Evolutionary conservation across 1,139 yeast genomes (phyloP).

Genomic region (Yamadazyma jaroonii): DNA sequence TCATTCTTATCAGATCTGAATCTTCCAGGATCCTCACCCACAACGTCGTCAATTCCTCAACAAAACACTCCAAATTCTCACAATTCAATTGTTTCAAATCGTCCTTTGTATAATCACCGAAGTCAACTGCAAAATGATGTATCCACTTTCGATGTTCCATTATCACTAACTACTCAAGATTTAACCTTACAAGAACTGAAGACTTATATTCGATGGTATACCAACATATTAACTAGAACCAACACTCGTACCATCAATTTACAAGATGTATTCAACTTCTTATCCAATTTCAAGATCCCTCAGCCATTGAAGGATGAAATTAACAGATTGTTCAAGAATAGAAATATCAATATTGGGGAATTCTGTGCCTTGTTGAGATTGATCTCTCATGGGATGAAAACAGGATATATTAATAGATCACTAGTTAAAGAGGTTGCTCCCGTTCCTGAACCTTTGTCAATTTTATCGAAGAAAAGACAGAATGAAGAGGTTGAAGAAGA

Average conservation of each 20-base stretch:
- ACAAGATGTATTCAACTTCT: slow-evolving; percentile 61
- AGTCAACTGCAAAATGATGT: slow-evolving; percentile 3
- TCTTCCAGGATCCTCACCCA: slow-evolving; percentile 4
- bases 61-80: not conserved
- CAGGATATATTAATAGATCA: slow-evolving; percentile 47
- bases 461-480: slow-evolving; percentile 53
- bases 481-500: slow-evolving; percentile 41
- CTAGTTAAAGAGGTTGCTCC: slow-evolving; percentile 53
- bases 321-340: slow-evolving; percentile 44
- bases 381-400: slow-evolving; percentile 54
- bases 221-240: slow-evolving; percentile 59
- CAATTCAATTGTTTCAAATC: not conserved
- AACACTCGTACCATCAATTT: slow-evolving; percentile 55
- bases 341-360: slow-evolving; percentile 67
- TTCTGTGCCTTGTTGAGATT: slow-evolving; percentile 70
- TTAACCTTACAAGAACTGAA: slow-evolving; percentile 62
- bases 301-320: slow-evolving; percentile 42
- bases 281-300: slow-evolving; percentile 58
- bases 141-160: slow-evolving; percentile 38
- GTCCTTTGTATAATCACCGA: not conserved
- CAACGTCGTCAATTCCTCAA: not conserved
- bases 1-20: slow-evolving; percentile 14
- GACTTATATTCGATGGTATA: slow-evolving; percentile 77
- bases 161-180: slow-evolving; percentile 60
- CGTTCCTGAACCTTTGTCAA: slow-evolving; percentile 68